Conservation (phyloP, 2,329 filamentous ascomycete genomes). For the Pochonia chlamydosporia region DNA sequence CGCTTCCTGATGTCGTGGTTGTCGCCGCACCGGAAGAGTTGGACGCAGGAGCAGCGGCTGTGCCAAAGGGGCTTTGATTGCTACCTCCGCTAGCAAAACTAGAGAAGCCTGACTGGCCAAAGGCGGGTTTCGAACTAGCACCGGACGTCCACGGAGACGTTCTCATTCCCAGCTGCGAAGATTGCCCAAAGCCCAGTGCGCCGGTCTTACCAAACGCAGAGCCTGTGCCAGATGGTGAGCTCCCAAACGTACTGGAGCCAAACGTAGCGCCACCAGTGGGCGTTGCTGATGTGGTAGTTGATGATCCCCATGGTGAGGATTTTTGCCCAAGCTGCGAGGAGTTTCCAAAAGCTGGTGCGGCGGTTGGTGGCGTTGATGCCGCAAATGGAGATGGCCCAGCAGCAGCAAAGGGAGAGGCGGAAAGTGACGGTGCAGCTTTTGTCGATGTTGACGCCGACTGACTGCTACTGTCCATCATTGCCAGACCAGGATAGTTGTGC, state of each 20-base stretch:
- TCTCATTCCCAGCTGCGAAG: conserved; percentile 40
- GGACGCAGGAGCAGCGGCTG: conserved; percentile 15
- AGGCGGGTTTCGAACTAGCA: conserved; percentile 33
- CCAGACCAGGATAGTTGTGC: conserved; percentile 66
- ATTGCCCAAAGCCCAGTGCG: conserved; percentile 47
- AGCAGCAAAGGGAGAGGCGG: conserved; percentile 26
- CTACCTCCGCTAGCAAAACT: conserved; percentile 30
- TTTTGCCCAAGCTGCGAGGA: conserved; percentile 44
- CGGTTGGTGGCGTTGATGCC: conserved; percentile 23
- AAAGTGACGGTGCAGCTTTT: conserved; percentile 19
- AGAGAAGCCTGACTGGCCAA: conserved; percentile 50
- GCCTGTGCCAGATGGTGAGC: conserved; percentile 26
- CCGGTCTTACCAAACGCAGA: conserved; percentile 45
- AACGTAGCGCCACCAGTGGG: conserved; percentile 33
- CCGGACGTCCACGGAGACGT: conserved; percentile 47
- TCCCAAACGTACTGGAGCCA: conserved; percentile 40
- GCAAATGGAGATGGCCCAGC: conserved; percentile 34
- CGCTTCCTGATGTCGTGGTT: conserved; percentile 34
- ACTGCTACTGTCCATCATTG: conserved; percentile 35
- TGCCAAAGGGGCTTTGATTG: conserved; percentile 32
- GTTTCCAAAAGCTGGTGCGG: conserved; percentile 40
- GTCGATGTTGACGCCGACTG: conserved; percentile 22
- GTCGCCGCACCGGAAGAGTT: conserved; percentile 12
- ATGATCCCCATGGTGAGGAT: conserved; percentile 44
- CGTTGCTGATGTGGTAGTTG: conserved; percentile 23